phyloP scores from a whole-genome alignment of 768 basidiomycete genomes.

The Hypholoma fasciculare region DNA sequence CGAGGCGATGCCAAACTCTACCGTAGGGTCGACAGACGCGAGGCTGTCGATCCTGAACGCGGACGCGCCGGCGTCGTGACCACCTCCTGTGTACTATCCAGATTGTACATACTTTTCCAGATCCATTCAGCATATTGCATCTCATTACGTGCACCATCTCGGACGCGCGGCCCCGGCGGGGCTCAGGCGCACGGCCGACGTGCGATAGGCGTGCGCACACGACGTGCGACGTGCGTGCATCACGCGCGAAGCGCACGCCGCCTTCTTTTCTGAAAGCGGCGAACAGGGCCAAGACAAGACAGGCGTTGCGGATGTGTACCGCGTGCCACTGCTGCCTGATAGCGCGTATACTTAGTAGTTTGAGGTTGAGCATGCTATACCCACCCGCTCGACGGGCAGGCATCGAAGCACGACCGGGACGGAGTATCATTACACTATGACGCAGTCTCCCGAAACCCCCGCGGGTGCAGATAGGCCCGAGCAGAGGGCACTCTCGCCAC shows the following conservation, averaged over 20 bases:
- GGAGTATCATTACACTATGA: too few species aligned
- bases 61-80: background rate
- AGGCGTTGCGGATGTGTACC: slow-evolving; percentile 1
- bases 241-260: slow-evolving; percentile 3
- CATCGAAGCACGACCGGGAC: too few species aligned
- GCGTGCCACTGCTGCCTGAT: background rate
- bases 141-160: too few species aligned
- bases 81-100: background rate
- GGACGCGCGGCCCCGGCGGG: too few species aligned
- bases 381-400: too few species aligned
- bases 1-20: background rate
- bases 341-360: background rate
- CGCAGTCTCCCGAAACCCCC: too few species aligned
- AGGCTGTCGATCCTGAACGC: slow-evolving; percentile 19
- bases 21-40: background rate
- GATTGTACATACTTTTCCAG: background rate
- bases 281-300: background rate
- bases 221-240: background rate
- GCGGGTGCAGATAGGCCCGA: too few species aligned
- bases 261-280: background rate
- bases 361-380: background rate
- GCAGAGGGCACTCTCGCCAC: too few species aligned
- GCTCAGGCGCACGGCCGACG: too few species aligned
- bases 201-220: background rate
- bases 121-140: too few species aligned